Base-by-base conservation (phyloP, 306 rosid genomes). In the Malus asiatica region DNA sequence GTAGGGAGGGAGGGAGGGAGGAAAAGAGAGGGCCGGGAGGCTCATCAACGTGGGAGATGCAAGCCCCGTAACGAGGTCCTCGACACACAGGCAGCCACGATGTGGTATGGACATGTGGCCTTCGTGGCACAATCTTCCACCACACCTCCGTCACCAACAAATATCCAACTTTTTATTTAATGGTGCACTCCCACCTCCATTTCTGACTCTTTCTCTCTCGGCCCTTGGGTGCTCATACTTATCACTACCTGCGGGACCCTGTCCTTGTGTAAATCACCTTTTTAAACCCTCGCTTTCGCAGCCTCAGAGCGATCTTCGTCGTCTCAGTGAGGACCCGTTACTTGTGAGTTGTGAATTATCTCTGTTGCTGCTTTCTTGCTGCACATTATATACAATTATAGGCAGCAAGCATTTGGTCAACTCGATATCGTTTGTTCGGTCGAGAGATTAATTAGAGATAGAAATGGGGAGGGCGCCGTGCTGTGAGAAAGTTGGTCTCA, bases 391-490 rank as follows among this genome's bases (percentile, higher is more conserved):
- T 51, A 51, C 20, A 8, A 42, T 42, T 42, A 42, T 42, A 42
- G 45, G 45, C 45, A 42, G 45, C 45, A 9, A 42, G 45, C 45
- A 42, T 42, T 42, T 42, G 4, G 7, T 57, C 25, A n/a, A 57
- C 27, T 57, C 25, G 27, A 12, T 5, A 51, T 15, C 18, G 20
- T 51, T 51, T 20, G 55, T 18, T 51, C 55, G 55, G 55, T 51
- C 55, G 20, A 51, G 55, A 51, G 55, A 51, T 51, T 15, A 51
- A 15, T 1, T 51, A 18, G 55, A 16, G 55, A 38, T 38, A 16
- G 42, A 64, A 35, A 91, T 93, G 98, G 98, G 92, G 71, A 91
- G 98, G 64, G 79, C 96, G 52, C 97, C 98, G 35, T 93, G 97
- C 70, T 93, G 98, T 83, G 90, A 87, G 77, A 93, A 91, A 77